Evolutionary conservation across 1,284 basidiomycete genomes (phyloP), one percentile per base, ranked within the genome.

Genomic region (Puccinia triticina): DNA sequence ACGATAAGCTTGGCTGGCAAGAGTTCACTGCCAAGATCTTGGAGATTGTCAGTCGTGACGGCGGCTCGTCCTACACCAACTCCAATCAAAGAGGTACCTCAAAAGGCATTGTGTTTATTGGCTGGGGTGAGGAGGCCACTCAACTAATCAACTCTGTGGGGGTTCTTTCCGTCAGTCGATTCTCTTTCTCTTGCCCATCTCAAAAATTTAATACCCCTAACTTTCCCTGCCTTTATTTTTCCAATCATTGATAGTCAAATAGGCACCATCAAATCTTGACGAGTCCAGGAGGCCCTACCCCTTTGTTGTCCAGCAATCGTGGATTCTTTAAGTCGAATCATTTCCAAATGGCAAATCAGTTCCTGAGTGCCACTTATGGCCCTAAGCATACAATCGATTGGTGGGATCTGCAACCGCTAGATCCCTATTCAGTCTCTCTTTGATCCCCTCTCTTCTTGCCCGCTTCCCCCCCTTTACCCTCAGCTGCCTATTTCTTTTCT

Each of bases 31-130:
- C 37, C 7, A 23, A 26, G 29, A 26, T 77, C 10, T 59, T 82
- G 57, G 48, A 82, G n/a, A 55, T 77, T 5, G 64, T 77, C 23
- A 32, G 66, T 53, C 64, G 55, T 16, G 18, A 26, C 0, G 81
- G 81, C 43, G 81, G 81, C 21, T n/a, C 37, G 2, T 1, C 26
- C 16, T 32, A 53, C 11, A 18, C 26, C 29, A 34, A 72, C 55
- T 12, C 29, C 7, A 16, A 43, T 34, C 23, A 53, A 11, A 10
- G 10, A n/a, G 11, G 10, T 34, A 18, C 21, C 32, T 61, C 59
- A 34, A 82, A 82, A 23, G 81, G 81, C 0, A 46, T 82, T 16
- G 81, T 82, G 2, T 82, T 82, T 37, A 55, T 82, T 5, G 61
- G 32, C 7, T 82, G 81, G 81, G 81, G 81, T n/a, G 50, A 69